Evolutionary conservation across 73 alveolate species (phyloP), one percentile per base, ranked within the genome.

Genomic region (Effrenium voratum): DNA sequence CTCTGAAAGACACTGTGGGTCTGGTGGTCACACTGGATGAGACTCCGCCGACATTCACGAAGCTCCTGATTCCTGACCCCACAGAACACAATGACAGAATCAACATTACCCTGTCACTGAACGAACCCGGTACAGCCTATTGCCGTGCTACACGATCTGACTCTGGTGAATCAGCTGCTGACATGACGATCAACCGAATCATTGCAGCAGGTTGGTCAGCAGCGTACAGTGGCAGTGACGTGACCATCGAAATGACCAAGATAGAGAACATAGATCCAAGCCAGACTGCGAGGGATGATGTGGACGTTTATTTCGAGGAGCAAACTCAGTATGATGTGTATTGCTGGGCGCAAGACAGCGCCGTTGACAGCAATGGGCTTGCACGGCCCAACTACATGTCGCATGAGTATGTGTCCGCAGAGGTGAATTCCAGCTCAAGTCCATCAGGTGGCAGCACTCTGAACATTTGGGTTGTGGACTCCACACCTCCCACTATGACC

Each of bases 291-390:
- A 49, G 93, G 40, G 93, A 49, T 30, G 93, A 83, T 8, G 76
- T 50, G 66, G 93, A 83, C 38, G 93, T 83, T 36, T 50, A 50
- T 50, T 83, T 83, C 63, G 93, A 83, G 47, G 93, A 83, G 34
- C 93, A 83, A 52, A 83, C 93, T 30, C 93, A 83, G 76, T 83
- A 83, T 36, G 93, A 83, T 6, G 77, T 83, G 52, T 83, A 83
- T 77, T 83, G 93, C 77, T 83, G 93, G 93, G 93, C 93, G 34
- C 77, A 83, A 57, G 93, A 83, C 93, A 83, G 93, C 28, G 93
- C 93, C 16, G 41, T n/a, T 41, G 70, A 83, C 52, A 52, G 55
- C 77, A 15, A 38, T 46, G 93, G 93, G 38, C 40, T 83, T 19
- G 55, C 77, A 28, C 76, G 93, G 40, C 93, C 93, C 28, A 83